These are phyloP conservation scores for Fusarium sp. DNA, from an alignment of 2,329 filamentous ascomycete species.

Conservation along the genomic window DNA sequence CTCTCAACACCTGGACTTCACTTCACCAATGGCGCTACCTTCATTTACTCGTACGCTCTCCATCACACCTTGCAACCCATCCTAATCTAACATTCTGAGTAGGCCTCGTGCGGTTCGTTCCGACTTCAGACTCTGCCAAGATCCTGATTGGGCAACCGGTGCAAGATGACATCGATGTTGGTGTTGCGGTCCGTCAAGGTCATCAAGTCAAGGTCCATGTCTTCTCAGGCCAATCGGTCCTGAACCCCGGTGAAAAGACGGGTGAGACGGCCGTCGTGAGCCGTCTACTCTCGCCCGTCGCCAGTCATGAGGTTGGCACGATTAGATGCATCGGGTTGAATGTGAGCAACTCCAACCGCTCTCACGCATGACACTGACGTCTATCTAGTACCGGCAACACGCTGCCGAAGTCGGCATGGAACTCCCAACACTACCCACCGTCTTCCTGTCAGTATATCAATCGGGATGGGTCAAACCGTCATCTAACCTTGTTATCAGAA, in stretches of 20 bases:
- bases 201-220: constrained; percentile 65
- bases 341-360: constrained; percentile 38
- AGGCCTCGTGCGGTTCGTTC: constrained; percentile 69
- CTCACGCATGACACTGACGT: not conserved
- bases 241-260: constrained; percentile 55
- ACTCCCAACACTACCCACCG: constrained; percentile 64
- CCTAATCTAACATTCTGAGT: constrained; percentile 31
- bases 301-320: constrained; percentile 56
- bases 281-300: constrained; percentile 58
- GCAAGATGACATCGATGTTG: constrained; percentile 64
- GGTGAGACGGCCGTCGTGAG: constrained; percentile 54
- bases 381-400: constrained; percentile 48
- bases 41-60: no score
- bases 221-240: constrained; percentile 67
- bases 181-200: constrained; percentile 64
- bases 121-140: constrained; percentile 59
- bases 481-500: constrained; percentile 44
- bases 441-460: constrained; percentile 57
- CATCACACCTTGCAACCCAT: no score
- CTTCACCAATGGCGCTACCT: no score
- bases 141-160: constrained; percentile 66
- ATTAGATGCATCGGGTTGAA: constrained; percentile 70
- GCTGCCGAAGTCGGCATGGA: constrained; percentile 61
- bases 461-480: not conserved
- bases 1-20: no score